phyloP scores from a whole-genome alignment of 2,329 filamentous ascomycete genomes.

The Daldinia sp. region DNA sequence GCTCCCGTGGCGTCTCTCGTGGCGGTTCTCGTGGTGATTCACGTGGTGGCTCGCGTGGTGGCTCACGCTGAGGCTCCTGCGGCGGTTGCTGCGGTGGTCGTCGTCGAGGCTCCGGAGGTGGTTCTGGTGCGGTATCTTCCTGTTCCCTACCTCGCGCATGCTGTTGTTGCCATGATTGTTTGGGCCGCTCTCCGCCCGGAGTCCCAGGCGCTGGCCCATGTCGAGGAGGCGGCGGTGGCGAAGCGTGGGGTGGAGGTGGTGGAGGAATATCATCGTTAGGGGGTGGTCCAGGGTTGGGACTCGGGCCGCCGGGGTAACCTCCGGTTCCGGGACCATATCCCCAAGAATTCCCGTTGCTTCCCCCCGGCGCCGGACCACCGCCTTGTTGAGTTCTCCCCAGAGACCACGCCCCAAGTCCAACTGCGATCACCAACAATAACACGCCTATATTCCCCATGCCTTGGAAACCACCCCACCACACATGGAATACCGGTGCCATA shows the following conservation, averaged over 20 bases:
- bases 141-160: slow-evolving; percentile 44
- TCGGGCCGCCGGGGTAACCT: slow-evolving; percentile 42
- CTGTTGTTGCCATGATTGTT: slow-evolving; percentile 57
- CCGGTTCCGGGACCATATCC: slow-evolving; percentile 46
- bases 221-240: slow-evolving; percentile 49
- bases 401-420: slow-evolving; percentile 84
- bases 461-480: slow-evolving; percentile 79
- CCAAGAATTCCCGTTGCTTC: slow-evolving; percentile 42
- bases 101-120: background rate
- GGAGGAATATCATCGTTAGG: slow-evolving; percentile 51
- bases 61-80: slow-evolving; percentile 9
- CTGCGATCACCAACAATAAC: slow-evolving; percentile 75
- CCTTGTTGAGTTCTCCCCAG: slow-evolving; percentile 74
- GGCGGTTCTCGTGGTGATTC: background rate
- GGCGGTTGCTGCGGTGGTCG: slow-evolving; percentile 8
- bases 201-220: slow-evolving; percentile 44
- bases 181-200: slow-evolving; percentile 51
- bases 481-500: slow-evolving; percentile 77
- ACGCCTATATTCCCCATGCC: slow-evolving; percentile 80
- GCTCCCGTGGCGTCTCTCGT: slow-evolving; percentile 2
- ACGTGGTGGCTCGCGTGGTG: slow-evolving; percentile 1
- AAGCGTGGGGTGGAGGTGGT: slow-evolving; percentile 54
- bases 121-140: slow-evolving; percentile 3
- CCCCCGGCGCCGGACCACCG: slow-evolving; percentile 49
- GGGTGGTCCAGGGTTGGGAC: slow-evolving; percentile 43